Percentiles rank a stretch among this genome's conserved stretches.
Conservation (phyloP, 768 basidiomycete genomes). For the Holtermannia corniformis region DNA sequence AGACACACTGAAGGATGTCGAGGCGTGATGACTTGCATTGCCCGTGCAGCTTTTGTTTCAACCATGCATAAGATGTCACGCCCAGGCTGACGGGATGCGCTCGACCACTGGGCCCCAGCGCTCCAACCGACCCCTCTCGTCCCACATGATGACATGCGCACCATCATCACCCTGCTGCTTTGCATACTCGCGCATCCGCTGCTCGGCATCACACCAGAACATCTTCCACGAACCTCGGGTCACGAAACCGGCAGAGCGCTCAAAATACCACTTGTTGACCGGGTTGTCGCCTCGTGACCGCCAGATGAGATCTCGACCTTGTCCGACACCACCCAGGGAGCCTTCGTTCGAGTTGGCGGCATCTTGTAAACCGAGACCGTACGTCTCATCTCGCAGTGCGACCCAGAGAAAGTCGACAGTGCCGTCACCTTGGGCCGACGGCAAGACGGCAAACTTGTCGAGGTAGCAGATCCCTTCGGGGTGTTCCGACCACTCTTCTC, state of each 20-base stretch:
- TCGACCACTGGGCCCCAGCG: conserved; percentile 60
- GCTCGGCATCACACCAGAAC: conserved; percentile 98
- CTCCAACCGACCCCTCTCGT: conserved; percentile 62
- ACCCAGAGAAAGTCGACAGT: conserved; percentile 99
- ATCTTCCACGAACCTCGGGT: conserved; percentile 62
- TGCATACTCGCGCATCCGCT: conserved; percentile 51
- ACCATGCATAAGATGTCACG: neutral
- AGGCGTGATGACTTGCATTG: conserved; percentile 7
- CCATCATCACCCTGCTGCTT: conserved; percentile 25
- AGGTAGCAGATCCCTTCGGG: conserved; percentile 57
- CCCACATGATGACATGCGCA: conserved; percentile 42
- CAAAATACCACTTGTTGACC: conserved; percentile 99
- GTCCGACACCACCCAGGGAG: conserved; percentile 76
- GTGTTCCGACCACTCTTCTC: conserved; percentile 1
- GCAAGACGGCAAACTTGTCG: conserved; percentile 96
- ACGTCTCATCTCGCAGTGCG: conserved; percentile 94
- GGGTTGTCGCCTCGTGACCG: conserved; percentile 85
- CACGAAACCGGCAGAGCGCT: conserved; percentile 83
- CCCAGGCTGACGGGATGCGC: conserved; percentile 71
- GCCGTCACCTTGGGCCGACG: conserved; percentile 90
- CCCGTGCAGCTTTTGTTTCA: conserved; percentile 16
- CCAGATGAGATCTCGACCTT: conserved; percentile 94
- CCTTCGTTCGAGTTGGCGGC: conserved; percentile 87
- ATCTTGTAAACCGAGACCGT: conserved; percentile 85
- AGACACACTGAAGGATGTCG: conserved; percentile 31